These are phyloP conservation scores for Cladosporium cucumerinum DNA, from an alignment of 2,329 filamentous ascomycete species.

Conservation along the genomic window DNA sequence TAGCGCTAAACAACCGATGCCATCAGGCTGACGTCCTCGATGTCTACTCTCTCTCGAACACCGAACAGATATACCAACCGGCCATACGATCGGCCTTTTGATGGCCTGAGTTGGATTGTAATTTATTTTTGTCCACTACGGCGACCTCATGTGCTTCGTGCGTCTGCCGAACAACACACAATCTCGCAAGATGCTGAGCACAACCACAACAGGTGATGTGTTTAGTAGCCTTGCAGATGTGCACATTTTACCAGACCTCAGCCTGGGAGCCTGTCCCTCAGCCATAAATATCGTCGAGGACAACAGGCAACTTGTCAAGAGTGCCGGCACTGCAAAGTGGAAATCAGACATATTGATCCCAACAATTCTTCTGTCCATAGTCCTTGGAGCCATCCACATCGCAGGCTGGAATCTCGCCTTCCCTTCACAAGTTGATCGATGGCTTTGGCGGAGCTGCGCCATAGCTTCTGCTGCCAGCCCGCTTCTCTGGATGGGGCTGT, in stretches of 20 bases:
- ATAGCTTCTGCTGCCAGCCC: slow-evolving; percentile 10
- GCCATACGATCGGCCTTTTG: background rate
- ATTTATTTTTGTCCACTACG: background rate
- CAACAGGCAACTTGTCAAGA: background rate
- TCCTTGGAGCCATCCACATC: slow-evolving; percentile 18
- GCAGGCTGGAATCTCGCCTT: slow-evolving; percentile 20
- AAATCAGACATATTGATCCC: background rate
- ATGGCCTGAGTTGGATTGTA: background rate
- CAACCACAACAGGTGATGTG: slow-evolving; percentile 3
- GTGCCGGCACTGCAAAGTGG: background rate
- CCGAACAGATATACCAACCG: background rate
- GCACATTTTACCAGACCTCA: background rate
- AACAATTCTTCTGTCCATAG: background rate
- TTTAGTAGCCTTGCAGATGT: background rate
- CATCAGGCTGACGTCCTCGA: background rate
- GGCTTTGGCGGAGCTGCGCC: slow-evolving; percentile 18
- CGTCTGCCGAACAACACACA: background rate
- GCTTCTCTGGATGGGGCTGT: background rate
- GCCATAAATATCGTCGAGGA: background rate
- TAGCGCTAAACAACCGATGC: background rate
- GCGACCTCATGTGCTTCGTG: background rate
- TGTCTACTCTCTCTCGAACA: background rate
- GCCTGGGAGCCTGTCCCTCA: background rate
- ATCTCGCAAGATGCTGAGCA: background rate
- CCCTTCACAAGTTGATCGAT: slow-evolving; percentile 15